Conservation (phyloP, 1,139 yeast species). For the Lodderomyces beijingensis region DNA sequence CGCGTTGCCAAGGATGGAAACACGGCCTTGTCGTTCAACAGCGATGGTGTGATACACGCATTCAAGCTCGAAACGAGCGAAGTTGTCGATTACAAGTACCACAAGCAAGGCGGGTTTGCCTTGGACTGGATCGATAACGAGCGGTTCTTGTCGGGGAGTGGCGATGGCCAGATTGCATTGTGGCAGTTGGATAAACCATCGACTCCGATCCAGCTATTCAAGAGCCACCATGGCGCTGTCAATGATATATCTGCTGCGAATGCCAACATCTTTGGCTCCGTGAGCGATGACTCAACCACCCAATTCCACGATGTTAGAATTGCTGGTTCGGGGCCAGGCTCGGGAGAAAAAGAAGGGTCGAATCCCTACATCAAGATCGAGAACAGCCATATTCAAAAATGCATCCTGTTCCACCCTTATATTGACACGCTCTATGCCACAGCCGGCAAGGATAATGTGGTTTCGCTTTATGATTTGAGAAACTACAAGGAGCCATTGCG, state of each 20-base stretch:
- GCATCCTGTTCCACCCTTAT: constrained; percentile 47
- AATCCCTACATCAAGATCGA: constrained; percentile 42
- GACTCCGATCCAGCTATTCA: constrained; percentile 42
- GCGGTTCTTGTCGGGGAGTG: constrained; percentile 59
- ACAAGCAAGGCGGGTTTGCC: constrained; percentile 64
- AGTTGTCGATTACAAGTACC: constrained; percentile 48
- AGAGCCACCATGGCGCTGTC: constrained; percentile 47
- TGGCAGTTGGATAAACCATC: constrained; percentile 56
- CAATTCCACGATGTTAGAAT: constrained; percentile 63
- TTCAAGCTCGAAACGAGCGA: constrained; percentile 28
- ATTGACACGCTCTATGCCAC: constrained; percentile 44
- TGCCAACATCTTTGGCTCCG: constrained; percentile 58
- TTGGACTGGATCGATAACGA: constrained; percentile 57
- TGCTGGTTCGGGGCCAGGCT: background rate
- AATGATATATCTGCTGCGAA: constrained; percentile 58
- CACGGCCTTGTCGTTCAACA: constrained; percentile 47
- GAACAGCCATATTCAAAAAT: constrained; percentile 44
- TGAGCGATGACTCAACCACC: constrained; percentile 65
- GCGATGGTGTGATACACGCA: constrained; percentile 44
- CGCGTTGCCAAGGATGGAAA: constrained; percentile 32
- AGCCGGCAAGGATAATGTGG: constrained; percentile 50
- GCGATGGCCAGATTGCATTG: constrained; percentile 61
- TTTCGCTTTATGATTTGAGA: constrained; percentile 49
- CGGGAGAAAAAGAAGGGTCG: constrained; percentile 18
- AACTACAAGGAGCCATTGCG: constrained; percentile 44